These are phyloP conservation scores for Secale cereale DNA, from an alignment of 176 grass and related monocot genomes.

Conservation along the genomic window DNA sequence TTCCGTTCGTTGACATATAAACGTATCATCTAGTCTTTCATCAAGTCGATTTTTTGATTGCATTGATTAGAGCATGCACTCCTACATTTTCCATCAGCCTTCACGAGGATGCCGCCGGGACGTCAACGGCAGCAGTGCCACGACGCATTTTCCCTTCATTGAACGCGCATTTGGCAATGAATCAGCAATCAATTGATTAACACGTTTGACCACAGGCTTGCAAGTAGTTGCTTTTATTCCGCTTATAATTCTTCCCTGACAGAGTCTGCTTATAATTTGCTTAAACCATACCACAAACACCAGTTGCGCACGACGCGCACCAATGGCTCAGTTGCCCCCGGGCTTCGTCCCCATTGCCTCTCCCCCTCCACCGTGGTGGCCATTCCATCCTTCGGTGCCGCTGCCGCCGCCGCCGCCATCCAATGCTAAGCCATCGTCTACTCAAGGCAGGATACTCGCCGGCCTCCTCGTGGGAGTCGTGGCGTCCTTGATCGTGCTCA, in stretches of 20 bases:
- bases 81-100: too few relatives aligned
- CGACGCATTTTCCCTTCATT: neutral
- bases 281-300: neutral
- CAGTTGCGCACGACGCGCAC: neutral
- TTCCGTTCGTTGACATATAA: too few relatives aligned
- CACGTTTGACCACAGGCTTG: neutral
- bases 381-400: neutral
- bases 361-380: neutral
- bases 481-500: neutral
- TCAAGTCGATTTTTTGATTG: too few relatives aligned
- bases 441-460: neutral
- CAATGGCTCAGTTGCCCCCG: neutral
- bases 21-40: too few relatives aligned
- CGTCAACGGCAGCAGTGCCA: too few relatives aligned
- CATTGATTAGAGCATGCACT: too few relatives aligned
- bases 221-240: neutral
- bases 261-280: neutral
- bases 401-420: neutral
- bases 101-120: too few relatives aligned
- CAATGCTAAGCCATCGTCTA: neutral
- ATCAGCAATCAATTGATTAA: neutral
- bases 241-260: neutral
- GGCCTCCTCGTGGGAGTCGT: neutral
- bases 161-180: neutral
- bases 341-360: neutral